A percentile compares a stretch with the other conserved stretches of the same genome.
These are phyloP conservation scores for Petasospora fabianii DNA, from an alignment of 1,139 yeast species.

Conservation along the genomic window DNA sequence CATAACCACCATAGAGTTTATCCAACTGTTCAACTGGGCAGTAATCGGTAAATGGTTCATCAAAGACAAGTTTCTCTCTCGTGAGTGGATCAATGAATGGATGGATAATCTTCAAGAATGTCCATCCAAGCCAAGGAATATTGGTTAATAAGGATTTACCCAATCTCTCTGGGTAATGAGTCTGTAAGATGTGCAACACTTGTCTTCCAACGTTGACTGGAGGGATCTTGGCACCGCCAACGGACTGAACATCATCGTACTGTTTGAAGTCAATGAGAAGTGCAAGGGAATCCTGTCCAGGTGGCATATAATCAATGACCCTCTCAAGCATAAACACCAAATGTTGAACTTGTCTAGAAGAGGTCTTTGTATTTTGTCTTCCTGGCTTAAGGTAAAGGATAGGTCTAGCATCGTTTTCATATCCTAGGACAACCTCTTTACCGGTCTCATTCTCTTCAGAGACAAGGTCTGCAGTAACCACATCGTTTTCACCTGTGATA, in stretches of 20 bases:
- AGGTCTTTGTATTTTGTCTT: constrained; percentile 83
- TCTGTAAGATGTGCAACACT: constrained; percentile 36
- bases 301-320: constrained; percentile 86
- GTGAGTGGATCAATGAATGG: constrained; percentile 96
- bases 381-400: constrained; percentile 87
- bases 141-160: constrained; percentile 89
- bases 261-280: constrained; percentile 84
- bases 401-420: constrained; percentile 80
- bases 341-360: constrained; percentile 86
- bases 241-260: constrained; percentile 29
- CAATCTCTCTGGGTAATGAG: constrained; percentile 92
- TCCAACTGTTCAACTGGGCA: constrained; percentile 80
- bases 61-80: constrained; percentile 84
- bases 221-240: constrained; percentile 15
- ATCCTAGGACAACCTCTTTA: constrained; percentile 82
- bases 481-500: constrained; percentile 51
- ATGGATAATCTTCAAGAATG: constrained; percentile 81
- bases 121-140: constrained; percentile 90
- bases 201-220: constrained; percentile 17
- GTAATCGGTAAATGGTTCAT: constrained; percentile 79
- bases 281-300: constrained; percentile 91
- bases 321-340: constrained; percentile 86
- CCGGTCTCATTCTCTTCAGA: constrained; percentile 81
- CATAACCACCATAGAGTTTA: constrained; percentile 75
- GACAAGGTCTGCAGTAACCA: constrained; percentile 57